phyloP scores from a whole-genome alignment of 2,329 filamentous ascomycete species.

The Trichoderma oligosporum region DNA sequence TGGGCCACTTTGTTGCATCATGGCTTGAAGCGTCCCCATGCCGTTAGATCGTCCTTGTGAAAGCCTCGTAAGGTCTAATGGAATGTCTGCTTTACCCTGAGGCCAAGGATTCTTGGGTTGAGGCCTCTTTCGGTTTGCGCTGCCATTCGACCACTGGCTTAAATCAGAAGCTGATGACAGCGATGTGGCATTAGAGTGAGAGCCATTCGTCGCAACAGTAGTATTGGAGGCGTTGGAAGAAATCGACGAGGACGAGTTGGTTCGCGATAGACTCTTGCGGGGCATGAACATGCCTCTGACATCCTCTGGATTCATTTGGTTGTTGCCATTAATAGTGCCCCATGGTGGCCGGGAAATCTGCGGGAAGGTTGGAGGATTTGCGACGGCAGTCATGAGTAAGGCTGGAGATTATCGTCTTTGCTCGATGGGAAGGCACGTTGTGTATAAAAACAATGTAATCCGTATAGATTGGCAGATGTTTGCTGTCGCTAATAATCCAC shows the following conservation, averaged over 20 bases:
- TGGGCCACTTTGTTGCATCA: slow-evolving; percentile 32
- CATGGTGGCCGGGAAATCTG: slow-evolving; percentile 63
- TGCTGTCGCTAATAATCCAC: slow-evolving; percentile 5
- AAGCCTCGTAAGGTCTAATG: slow-evolving; percentile 46
- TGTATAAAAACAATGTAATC: no score
- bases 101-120: slow-evolving; percentile 51
- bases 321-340: slow-evolving; percentile 55
- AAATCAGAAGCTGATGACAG: slow-evolving; percentile 46
- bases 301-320: slow-evolving; percentile 78
- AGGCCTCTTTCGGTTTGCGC: slow-evolving; percentile 49
- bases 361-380: slow-evolving; percentile 60
- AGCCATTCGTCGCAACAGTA: slow-evolving; percentile 59
- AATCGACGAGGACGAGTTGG: slow-evolving; percentile 87
- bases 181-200: slow-evolving; percentile 59
- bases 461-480: not conserved
- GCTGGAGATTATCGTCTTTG: slow-evolving; percentile 23
- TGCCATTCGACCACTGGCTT: slow-evolving; percentile 48
- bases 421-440: slow-evolving; percentile 25
- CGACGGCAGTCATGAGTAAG: slow-evolving; percentile 64
- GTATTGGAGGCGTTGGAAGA: slow-evolving; percentile 62
- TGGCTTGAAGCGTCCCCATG: slow-evolving; percentile 34
- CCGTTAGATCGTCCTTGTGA: slow-evolving; percentile 44
- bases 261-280: slow-evolving; percentile 79
- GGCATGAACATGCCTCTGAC: slow-evolving; percentile 84
- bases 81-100: slow-evolving; percentile 44